These are phyloP conservation scores for Zygosaccharomyces siamensis DNA, from an alignment of 805 yeast species.

Conservation along the genomic window DNA sequence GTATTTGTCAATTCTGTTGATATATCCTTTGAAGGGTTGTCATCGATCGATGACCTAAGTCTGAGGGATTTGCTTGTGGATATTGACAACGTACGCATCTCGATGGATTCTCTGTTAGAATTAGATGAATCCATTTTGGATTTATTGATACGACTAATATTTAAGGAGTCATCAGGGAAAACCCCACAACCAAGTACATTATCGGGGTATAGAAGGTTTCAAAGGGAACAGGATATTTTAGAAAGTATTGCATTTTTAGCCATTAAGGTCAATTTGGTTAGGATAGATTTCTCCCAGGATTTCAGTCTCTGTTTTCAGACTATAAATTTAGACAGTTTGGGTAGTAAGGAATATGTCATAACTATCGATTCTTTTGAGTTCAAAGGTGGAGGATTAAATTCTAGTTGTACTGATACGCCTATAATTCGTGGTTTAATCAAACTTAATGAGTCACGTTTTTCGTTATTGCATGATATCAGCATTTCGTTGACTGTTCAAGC, in stretches of 20 bases:
- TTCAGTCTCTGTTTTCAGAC: constrained; percentile 1
- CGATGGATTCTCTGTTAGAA: constrained; percentile 10
- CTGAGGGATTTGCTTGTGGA: constrained; percentile 35
- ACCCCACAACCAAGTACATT: constrained; percentile 8
- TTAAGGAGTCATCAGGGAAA: not conserved
- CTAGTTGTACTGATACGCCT: constrained; percentile 3
- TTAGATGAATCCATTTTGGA: constrained; percentile 13
- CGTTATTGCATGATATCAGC: constrained; percentile 3
- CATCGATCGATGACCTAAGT: constrained; percentile 31
- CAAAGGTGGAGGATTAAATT: constrained; percentile 6
- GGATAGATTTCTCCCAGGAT: constrained; percentile 5
- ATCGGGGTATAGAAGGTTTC: constrained; percentile 23
- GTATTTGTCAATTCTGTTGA: constrained; percentile 34
- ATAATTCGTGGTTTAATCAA: constrained; percentile 7
- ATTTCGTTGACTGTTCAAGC: constrained; percentile 3
- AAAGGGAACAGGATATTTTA: constrained; percentile 20
- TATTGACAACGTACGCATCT: constrained; percentile 38
- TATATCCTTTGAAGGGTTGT: constrained; percentile 46
- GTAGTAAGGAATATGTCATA: constrained; percentile 5
- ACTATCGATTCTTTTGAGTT: constrained; percentile 4
- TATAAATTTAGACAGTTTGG: constrained; percentile 7
- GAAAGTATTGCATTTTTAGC: constrained; percentile 13
- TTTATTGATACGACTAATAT: constrained; percentile 2
- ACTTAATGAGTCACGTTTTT: not conserved
- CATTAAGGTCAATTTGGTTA: constrained; percentile 7